phyloP scores from a whole-genome alignment of 2,329 filamentous ascomycete genomes.

The Lachnellula occidentalis region DNA sequence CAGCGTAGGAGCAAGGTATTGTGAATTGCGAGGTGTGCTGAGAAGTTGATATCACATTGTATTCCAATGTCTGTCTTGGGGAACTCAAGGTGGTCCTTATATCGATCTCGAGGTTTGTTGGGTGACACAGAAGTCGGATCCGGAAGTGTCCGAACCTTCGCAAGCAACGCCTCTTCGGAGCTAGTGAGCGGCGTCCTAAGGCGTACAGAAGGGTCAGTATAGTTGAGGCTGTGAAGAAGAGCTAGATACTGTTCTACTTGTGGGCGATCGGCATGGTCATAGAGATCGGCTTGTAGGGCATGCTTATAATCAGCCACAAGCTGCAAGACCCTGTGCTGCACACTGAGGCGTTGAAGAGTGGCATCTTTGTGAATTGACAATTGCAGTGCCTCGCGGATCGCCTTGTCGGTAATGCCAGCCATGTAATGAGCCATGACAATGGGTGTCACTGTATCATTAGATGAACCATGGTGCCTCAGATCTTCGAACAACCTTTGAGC shows the following conservation, averaged over 20 bases:
- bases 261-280: slow-evolving; percentile 33
- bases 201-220: slow-evolving; percentile 27
- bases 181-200: slow-evolving; percentile 2
- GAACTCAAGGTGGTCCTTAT: slow-evolving; percentile 64
- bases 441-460: slow-evolving; percentile 20
- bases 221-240: slow-evolving; percentile 37
- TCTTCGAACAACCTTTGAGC: slow-evolving; percentile 36
- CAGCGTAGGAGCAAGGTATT: slow-evolving; percentile 79
- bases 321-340: slow-evolving; percentile 48
- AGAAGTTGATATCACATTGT: slow-evolving; percentile 90
- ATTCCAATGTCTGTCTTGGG: slow-evolving; percentile 73
- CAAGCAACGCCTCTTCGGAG: slow-evolving; percentile 14
- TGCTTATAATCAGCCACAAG: slow-evolving; percentile 51
- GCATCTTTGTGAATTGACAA: slow-evolving; percentile 11
- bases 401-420: slow-evolving; percentile 43
- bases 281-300: slow-evolving; percentile 45
- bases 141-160: slow-evolving; percentile 27
- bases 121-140: slow-evolving; percentile 40
- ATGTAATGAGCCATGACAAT: slow-evolving; percentile 43
- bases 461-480: slow-evolving; percentile 25
- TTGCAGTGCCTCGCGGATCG: slow-evolving; percentile 40
- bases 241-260: slow-evolving; percentile 45
- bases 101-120: slow-evolving; percentile 47
- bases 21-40: slow-evolving; percentile 73
- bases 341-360: slow-evolving; percentile 34